Conservation (phyloP, 1,284 basidiomycete genomes). For the Ceratobasidium sp. region DNA sequence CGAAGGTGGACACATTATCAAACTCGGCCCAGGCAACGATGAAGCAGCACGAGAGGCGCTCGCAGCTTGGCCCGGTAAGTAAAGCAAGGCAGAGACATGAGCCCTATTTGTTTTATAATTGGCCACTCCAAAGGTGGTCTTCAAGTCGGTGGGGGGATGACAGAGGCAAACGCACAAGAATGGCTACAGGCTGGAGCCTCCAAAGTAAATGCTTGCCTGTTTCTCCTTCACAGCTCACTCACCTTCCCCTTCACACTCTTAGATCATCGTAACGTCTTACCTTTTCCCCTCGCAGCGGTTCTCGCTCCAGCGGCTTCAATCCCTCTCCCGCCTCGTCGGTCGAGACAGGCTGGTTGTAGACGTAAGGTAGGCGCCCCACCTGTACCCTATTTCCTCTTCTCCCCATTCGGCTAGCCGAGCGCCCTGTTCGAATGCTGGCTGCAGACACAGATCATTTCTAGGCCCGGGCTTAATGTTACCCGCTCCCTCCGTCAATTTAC, state of each 20-base stretch:
- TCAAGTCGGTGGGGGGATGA: conserved; percentile 96
- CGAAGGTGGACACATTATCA: conserved; percentile 93
- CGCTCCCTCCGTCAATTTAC: conserved; percentile 12
- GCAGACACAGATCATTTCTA: conserved; percentile 10
- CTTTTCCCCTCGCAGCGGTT: conserved; percentile 88
- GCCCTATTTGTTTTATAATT: not conserved
- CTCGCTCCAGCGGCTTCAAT: conserved; percentile 72
- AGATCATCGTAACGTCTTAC: conserved; percentile 97
- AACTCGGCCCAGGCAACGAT: conserved; percentile 91
- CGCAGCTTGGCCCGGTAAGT: conserved; percentile 77
- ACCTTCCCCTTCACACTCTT: conserved; percentile 19
- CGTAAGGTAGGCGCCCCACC: conserved; percentile 69
- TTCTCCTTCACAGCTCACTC: conserved; percentile 16
- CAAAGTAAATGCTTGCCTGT: conserved; percentile 68
- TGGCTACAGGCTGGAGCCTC: conserved; percentile 92
- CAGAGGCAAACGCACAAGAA: conserved; percentile 73
- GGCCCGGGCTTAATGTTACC: not conserved
- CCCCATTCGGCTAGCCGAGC: conserved; percentile 7
- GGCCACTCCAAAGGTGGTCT: conserved; percentile 61
- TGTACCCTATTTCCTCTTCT: conserved; percentile 7
- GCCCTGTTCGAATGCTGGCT: not conserved
- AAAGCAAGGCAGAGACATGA: not conserved
- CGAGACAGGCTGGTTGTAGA: conserved; percentile 93
- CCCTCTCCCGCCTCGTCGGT: conserved; percentile 71
- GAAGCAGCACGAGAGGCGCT: conserved; percentile 84